phyloP scores from a whole-genome alignment of 1,284 basidiomycete species.

The Exobasidium cylindrosporum region DNA sequence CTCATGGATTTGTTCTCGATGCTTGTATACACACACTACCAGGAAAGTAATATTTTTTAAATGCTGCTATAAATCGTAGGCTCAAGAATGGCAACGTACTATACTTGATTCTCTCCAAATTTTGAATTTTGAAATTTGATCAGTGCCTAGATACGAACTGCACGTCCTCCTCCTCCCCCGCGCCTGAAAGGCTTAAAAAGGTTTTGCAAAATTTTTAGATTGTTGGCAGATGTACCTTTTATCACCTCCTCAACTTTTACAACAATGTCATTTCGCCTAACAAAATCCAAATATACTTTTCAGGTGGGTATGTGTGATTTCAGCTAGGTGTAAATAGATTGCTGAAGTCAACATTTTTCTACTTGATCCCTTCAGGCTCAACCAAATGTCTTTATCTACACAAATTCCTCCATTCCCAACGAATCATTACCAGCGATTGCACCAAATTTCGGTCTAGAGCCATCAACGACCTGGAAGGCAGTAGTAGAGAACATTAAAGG shows the following conservation, averaged over 20 bases:
- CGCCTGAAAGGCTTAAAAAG: too few species aligned
- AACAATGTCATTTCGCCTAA: neutral
- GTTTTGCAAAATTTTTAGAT: too few species aligned
- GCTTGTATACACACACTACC: conserved; percentile 1
- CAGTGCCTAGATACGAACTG: neutral
- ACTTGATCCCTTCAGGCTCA: conserved; percentile 9
- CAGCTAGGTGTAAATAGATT: neutral
- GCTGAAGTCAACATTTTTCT: neutral
- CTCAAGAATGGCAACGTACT: too few species aligned
- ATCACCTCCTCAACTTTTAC: neutral
- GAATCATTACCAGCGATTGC: conserved; percentile 11
- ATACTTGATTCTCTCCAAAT: neutral
- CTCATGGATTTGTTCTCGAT: neutral
- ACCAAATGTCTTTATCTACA: conserved; percentile 13
- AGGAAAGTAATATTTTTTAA: too few species aligned
- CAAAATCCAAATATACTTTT: neutral
- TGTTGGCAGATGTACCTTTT: too few species aligned
- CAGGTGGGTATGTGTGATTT: neutral
- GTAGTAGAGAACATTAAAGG: neutral
- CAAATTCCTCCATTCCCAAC: neutral
- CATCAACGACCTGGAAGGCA: conserved; percentile 1
- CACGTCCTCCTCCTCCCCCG: neutral
- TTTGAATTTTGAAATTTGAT: neutral
- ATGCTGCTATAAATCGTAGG: too few species aligned
- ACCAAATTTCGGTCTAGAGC: conserved; percentile 14